A percentile compares a stretch with the other conserved stretches of the same genome.
These are phyloP conservation scores for Gynandropsis gynandra DNA, from an alignment of 345 rosid species.

Conservation along the genomic window DNA sequence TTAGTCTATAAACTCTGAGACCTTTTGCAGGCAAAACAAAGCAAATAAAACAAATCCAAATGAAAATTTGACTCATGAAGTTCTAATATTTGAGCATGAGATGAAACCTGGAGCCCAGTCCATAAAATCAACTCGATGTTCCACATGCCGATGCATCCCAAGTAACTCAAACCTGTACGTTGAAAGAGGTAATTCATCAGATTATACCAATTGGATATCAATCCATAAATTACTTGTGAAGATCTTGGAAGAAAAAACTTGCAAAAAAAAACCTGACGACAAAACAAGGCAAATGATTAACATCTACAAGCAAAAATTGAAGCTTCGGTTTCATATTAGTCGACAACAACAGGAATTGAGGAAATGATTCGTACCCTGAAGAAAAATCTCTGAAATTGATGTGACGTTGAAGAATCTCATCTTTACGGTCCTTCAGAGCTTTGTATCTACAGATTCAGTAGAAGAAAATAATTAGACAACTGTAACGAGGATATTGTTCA, in stretches of 20 bases:
- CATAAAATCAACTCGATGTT: slow-evolving; percentile 87
- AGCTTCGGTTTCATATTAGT: slow-evolving; percentile 4
- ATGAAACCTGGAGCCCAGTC: slow-evolving; percentile 97
- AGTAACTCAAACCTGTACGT: slow-evolving; percentile 54
- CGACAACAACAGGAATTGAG: background rate
- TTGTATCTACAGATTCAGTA: slow-evolving; percentile 58
- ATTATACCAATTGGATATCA: background rate
- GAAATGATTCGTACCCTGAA: slow-evolving; percentile 50
- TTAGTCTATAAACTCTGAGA: background rate
- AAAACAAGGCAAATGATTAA: background rate
- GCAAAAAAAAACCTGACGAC: background rate
- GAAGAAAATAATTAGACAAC: background rate
- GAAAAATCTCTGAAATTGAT: slow-evolving; percentile 62
- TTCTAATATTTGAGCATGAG: slow-evolving; percentile 8
- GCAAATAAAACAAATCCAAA: slow-evolving; percentile 3
- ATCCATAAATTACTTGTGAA: slow-evolving; percentile 1
- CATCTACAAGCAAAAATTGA: background rate
- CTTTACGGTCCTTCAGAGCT: slow-evolving; percentile 73
- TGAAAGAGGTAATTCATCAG: slow-evolving; percentile 14
- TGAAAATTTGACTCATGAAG: slow-evolving; percentile 11
- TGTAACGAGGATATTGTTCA: background rate
- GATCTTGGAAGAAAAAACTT: background rate
- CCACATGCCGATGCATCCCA: slow-evolving; percentile 81
- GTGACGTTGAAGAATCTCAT: slow-evolving; percentile 64
- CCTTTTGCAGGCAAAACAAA: background rate